A percentile compares a stretch with the other conserved stretches of the same genome.
Evolutionary conservation across 345 rosid genomes (phyloP).

Genomic region (Raphanus sativus): DNA sequence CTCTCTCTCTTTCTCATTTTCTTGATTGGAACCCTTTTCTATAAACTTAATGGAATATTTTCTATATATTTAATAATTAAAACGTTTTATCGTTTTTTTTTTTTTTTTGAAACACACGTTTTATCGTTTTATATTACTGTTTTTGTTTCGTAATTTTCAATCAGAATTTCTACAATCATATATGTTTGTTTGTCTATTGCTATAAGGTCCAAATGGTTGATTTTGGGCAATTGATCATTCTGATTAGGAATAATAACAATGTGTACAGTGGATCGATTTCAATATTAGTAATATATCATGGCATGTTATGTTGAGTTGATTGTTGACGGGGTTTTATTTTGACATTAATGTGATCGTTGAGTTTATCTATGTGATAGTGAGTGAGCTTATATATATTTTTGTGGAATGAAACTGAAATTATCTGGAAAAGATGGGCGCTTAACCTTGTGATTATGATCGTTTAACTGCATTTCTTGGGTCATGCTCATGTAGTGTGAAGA

Average conservation of each 20-base stretch:
- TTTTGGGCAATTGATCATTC: not conserved
- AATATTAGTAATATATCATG: not conserved
- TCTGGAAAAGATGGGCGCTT: not conserved
- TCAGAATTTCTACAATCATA: not conserved
- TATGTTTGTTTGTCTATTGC: not conserved
- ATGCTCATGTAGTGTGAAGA: conserved; percentile 18
- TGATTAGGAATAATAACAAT: not conserved
- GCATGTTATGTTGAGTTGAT: not conserved
- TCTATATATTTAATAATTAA: no score
- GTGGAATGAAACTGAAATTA: conserved; percentile 3
- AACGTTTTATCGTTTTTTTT: no score
- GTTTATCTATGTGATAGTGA: not conserved
- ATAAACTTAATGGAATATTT: not conserved
- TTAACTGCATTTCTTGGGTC: not conserved
- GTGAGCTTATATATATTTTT: not conserved
- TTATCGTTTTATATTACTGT: not conserved
- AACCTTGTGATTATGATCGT: not conserved
- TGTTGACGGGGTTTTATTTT: no score
- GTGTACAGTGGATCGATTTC: not conserved
- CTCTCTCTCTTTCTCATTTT: not conserved
- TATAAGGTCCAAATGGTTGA: not conserved
- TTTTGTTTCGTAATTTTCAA: not conserved
- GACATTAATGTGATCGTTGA: not conserved
- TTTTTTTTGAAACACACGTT: no score
- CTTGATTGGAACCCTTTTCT: not conserved